These are phyloP conservation scores for Stephanodiscus triporus DNA, from an alignment of 108 stramenopile species.

Conservation along the genomic window DNA sequence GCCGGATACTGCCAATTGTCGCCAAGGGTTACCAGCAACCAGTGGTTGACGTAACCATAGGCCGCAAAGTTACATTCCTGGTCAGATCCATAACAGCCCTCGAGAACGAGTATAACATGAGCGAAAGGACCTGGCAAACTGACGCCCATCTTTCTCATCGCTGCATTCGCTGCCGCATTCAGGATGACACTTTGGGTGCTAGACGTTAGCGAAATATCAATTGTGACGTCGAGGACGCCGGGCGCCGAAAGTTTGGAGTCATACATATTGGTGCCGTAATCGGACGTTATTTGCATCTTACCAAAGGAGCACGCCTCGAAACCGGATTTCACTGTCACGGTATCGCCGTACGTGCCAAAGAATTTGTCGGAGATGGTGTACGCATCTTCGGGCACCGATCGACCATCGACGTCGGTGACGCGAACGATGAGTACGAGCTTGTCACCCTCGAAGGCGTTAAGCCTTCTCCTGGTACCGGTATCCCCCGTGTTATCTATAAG, in stretches of 20 bases:
- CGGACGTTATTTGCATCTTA: conserved; percentile 24
- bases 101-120: conserved; percentile 31
- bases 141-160: conserved; percentile 7
- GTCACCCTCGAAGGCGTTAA: conserved; percentile 22
- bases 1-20: conserved; percentile 17
- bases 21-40: conserved; percentile 23
- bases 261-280: conserved; percentile 8
- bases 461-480: background rate
- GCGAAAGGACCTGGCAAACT: conserved; percentile 37
- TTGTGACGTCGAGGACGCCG: conserved; percentile 38
- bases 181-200: conserved; percentile 11
- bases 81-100: conserved; percentile 28
- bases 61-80: conserved; percentile 25
- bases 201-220: conserved; percentile 14
- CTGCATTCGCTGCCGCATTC: background rate
- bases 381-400: conserved; percentile 9
- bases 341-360: conserved; percentile 44
- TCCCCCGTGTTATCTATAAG: conserved; percentile 2
- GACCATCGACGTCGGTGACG: conserved; percentile 39
- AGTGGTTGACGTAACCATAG: conserved; percentile 40
- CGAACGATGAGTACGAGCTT: conserved; percentile 34
- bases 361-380: conserved; percentile 39
- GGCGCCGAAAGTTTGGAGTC: conserved; percentile 17
- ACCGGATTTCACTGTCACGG: conserved; percentile 19
- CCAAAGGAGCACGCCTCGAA: conserved; percentile 43